Conservation (phyloP, 331 rosid species). For the Prunus yedoensis region DNA sequence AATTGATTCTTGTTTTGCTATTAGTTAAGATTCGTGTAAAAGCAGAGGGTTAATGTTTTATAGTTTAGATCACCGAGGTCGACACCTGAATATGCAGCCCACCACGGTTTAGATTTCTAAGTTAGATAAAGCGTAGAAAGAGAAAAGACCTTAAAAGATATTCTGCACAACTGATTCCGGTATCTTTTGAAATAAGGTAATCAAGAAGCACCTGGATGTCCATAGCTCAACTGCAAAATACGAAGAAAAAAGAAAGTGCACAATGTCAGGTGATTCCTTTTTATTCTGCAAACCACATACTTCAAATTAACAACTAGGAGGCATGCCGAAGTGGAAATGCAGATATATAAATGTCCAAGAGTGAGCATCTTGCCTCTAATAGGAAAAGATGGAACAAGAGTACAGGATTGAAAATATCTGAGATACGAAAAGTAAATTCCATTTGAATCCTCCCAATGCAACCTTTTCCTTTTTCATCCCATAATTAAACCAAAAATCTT, state of each 20-base stretch:
- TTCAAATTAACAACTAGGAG: conserved; percentile 8
- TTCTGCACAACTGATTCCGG: too few species aligned
- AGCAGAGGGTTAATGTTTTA: too few species aligned
- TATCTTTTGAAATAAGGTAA: too few species aligned
- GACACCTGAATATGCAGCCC: too few species aligned
- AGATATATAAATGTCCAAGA: conserved; percentile 7
- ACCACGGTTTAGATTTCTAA: too few species aligned
- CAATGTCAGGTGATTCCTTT: not conserved
- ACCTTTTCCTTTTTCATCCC: conserved; percentile 44
- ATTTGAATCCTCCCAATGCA: conserved; percentile 38
- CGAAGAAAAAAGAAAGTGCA: conserved; percentile 11
- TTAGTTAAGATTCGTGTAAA: too few species aligned
- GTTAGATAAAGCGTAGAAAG: too few species aligned
- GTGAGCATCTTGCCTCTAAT: conserved; percentile 45
- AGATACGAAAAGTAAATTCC: conserved; percentile 48
- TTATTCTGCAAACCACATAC: not conserved
- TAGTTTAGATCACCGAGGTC: too few species aligned
- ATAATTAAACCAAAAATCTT: conserved; percentile 25
- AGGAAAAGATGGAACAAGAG: conserved; percentile 81
- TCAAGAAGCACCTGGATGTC: conserved; percentile 91
- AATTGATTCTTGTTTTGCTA: too few species aligned
- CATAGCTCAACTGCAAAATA: conserved; percentile 80
- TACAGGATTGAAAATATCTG: conserved; percentile 68
- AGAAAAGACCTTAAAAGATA: too few species aligned
- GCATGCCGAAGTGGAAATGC: conserved; percentile 7